Percentiles rank a stretch among this genome's conserved stretches.
phyloP scores from a whole-genome alignment of 352 stramenopile species.

The Thalassiosira sp. region DNA sequence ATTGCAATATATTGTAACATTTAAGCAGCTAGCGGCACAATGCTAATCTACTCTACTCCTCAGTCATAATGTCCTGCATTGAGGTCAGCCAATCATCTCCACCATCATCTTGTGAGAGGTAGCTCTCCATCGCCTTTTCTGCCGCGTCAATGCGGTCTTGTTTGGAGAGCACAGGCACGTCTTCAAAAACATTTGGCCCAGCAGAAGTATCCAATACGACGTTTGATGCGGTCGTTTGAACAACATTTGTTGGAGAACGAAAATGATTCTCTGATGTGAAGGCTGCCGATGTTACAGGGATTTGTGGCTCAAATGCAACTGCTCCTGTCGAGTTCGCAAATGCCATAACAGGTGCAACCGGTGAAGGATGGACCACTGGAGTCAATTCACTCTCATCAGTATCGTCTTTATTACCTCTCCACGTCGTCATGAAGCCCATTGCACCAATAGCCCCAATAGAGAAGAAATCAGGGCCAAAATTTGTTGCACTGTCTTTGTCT shows the following conservation, averaged over 20 bases:
- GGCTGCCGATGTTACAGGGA: background rate
- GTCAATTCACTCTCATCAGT: background rate
- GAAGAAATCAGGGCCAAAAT: slow-evolving; percentile 15
- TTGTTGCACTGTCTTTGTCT: background rate
- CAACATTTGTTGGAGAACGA: background rate
- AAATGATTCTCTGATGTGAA: background rate
- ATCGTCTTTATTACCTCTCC: slow-evolving; percentile 15
- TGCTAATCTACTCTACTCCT: slow-evolving; percentile 49
- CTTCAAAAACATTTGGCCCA: slow-evolving; percentile 40
- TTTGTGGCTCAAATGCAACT: slow-evolving; percentile 18
- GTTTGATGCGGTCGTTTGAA: slow-evolving; percentile 1
- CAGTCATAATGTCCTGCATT: slow-evolving; percentile 53
- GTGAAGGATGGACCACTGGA: background rate
- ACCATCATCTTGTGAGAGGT: slow-evolving; percentile 72
- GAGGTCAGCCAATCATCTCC: slow-evolving; percentile 61
- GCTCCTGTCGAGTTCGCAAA: slow-evolving; percentile 30
- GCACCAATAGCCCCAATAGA: slow-evolving; percentile 30
- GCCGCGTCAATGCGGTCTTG: slow-evolving; percentile 45
- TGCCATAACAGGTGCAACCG: slow-evolving; percentile 10
- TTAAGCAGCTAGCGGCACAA: too few species aligned
- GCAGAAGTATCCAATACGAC: background rate
- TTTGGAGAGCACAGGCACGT: slow-evolving; percentile 39
- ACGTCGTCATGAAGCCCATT: slow-evolving; percentile 26
- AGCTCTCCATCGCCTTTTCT: slow-evolving; percentile 67
- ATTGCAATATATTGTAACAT: too few species aligned